Conservation (phyloP, 257 asterid genomes). For the Solanum bukasovii region DNA sequence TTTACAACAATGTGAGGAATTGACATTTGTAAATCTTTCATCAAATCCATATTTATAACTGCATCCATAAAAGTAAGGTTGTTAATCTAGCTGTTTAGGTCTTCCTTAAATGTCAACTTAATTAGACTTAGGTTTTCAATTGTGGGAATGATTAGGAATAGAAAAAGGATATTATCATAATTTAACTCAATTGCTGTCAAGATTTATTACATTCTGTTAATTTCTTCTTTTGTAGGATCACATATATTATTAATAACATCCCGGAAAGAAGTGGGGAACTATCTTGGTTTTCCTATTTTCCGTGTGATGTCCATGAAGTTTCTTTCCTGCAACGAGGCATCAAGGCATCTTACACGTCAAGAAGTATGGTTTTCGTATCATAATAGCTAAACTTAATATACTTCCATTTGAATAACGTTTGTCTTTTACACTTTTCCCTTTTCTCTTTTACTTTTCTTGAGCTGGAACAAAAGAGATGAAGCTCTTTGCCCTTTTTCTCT, state of each 20-base stretch:
- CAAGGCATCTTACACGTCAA: constrained; percentile 45
- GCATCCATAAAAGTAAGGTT: neutral
- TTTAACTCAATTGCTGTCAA: neutral
- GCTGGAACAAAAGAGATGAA: constrained; percentile 68
- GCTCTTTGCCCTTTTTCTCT: neutral
- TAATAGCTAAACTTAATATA: neutral
- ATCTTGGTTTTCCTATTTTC: constrained; percentile 76
- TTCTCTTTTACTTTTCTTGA: constrained; percentile 6
- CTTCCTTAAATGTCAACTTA: neutral
- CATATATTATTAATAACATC: constrained; percentile 75
- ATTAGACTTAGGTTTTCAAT: neutral
- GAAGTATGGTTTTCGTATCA: constrained; percentile 35
- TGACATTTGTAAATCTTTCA: neutral
- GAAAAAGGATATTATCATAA: neutral
- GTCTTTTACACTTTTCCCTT: neutral
- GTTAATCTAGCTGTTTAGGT: neutral
- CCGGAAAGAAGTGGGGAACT: constrained; percentile 63
- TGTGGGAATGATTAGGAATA: neutral
- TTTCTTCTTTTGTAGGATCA: constrained; percentile 35
- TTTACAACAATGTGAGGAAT: neutral
- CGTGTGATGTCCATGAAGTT: constrained; percentile 71
- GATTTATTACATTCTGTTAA: neutral
- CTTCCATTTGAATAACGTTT: neutral
- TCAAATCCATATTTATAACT: neutral
- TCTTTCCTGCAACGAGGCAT: constrained; percentile 70